Evolutionary conservation across 306 rosid species (phyloP).

Genomic region (Vigna mungo): DNA sequence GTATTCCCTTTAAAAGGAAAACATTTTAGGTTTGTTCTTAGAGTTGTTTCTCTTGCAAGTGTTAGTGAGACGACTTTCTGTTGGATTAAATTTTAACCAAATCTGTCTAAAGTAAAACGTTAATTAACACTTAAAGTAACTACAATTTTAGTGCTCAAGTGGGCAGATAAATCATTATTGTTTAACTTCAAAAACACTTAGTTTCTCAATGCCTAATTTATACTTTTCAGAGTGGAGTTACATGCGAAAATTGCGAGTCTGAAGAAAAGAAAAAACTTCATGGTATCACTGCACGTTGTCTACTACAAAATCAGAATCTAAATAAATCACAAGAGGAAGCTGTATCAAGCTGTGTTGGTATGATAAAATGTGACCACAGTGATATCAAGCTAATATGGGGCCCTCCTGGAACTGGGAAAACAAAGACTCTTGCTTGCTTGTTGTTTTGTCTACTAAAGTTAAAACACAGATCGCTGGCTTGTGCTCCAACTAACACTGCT

Average conservation of each 20-base stretch:
- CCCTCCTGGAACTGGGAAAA: constrained; percentile 69
- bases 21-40: too few species aligned
- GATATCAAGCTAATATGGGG: constrained; percentile 64
- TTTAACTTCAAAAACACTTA: background rate
- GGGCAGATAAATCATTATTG: too few species aligned
- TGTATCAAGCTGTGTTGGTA: constrained; percentile 48
- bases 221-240: background rate
- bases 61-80: too few species aligned
- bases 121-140: too few species aligned
- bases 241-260: background rate
- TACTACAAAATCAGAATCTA: constrained; percentile 29
- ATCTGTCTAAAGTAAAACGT: too few species aligned
- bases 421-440: constrained; percentile 53
- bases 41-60: too few species aligned
- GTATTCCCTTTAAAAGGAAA: too few species aligned
- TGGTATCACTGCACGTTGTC: background rate
- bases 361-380: constrained; percentile 40
- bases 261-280: background rate
- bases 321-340: constrained; percentile 57
- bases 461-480: background rate
- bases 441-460: background rate
- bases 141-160: too few species aligned
- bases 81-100: too few species aligned
- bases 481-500: constrained; percentile 10
- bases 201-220: background rate